Evolutionary conservation across 495 filamentous ascomycete species (phyloP), one percentile per base, ranked within the genome.

Genomic region (Thermothielavioides terrestris): DNA sequence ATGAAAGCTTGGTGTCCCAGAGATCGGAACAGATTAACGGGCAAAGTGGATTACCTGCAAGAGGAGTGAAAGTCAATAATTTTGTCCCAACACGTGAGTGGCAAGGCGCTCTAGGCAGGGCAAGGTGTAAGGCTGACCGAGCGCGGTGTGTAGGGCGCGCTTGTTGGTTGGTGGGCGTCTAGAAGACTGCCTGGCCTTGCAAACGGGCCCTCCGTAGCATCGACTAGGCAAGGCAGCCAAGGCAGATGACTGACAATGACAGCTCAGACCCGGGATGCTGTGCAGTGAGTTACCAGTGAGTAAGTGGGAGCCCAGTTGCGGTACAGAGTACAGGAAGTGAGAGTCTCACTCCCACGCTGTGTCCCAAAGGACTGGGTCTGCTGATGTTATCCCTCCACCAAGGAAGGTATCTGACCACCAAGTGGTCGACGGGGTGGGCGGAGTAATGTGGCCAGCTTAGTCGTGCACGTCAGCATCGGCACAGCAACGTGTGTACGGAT

Each of bases 331-430:
- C n/a, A n/a, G n/a, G n/a, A n/a, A n/a, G n/a, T n/a, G n/a, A 49
- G 20, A 45, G 17, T 39, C 28, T 36, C 44, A 42, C 43, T 39
- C n/a, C 50, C 28, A 28, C 50, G 22, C 46, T 21, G 20, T 26
- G 22, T 36, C n/a, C 50, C 38, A 53, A 12, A 40, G 27, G 40
- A 8, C 37, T n/a, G 37, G 50, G 36, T 42, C 28, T 23, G 32
- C 31, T 27, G 6, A 20, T 10, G n/a, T n/a, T n/a, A n/a, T n/a
- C n/a, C n/a, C n/a, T n/a, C 25, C 37, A 39, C 37, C 37, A 39
- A n/a, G 9, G n/a, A n/a, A n/a, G n/a, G 18, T 34, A 0, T 34
- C 31, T 12, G 12, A 39, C 21, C 22, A 28, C 31, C 31, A 34
- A 34, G 31, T 37, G n/a, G n/a, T n/a, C n/a, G n/a, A n/a, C n/a